Evolutionary conservation across 768 basidiomycete genomes (phyloP), one percentile per base, ranked within the genome.

Genomic region (Mycena alexandri): DNA sequence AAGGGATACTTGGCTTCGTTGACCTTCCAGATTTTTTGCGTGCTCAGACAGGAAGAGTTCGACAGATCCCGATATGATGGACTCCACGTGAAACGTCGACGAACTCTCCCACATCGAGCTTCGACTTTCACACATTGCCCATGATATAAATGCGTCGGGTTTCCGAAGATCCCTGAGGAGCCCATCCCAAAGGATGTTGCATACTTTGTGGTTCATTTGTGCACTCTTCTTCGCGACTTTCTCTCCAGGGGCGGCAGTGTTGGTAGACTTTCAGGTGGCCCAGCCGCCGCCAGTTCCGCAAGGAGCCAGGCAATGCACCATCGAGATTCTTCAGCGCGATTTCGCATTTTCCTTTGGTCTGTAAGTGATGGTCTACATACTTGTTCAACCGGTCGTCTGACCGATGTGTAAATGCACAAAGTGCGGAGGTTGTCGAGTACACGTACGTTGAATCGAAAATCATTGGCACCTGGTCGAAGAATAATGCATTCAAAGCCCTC

Each of bases 221-320:
- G 67, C 48, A 41, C 54, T 69, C 65, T 34, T 74, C 54, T 61
- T 50, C 54, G 68, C 65, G 51, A 70, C 64, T 53, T 57, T 46
- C 57, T 63, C 81, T 81, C 72, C 79, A 48, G 42, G 25, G 41
- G 46, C 44, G 79, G 72, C 82, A 79, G 81, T 88, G 79, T 76
- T 93, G 5, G 80, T 81, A 66, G 81, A 80, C 74, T 93, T 93
- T 74, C 91, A 93, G 75, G 90, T 93, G 60, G 82, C 89, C 12
- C 88, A 93, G 69, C 91, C 93, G 5, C 90, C 90, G 14, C 85
- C 88, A 4, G 80, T 93, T n/a, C 91, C 93, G 13, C 75, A 78
- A 51, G 78, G 86, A 72, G 84, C 82, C 17, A 85, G 87, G 70
- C 82, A 87, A 72, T 93, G 93, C 73, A 92, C 90, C 1, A 78